These are phyloP conservation scores for Microsporum audouinii DNA, from an alignment of 2,329 filamentous ascomycete genomes.

Conservation along the genomic window DNA sequence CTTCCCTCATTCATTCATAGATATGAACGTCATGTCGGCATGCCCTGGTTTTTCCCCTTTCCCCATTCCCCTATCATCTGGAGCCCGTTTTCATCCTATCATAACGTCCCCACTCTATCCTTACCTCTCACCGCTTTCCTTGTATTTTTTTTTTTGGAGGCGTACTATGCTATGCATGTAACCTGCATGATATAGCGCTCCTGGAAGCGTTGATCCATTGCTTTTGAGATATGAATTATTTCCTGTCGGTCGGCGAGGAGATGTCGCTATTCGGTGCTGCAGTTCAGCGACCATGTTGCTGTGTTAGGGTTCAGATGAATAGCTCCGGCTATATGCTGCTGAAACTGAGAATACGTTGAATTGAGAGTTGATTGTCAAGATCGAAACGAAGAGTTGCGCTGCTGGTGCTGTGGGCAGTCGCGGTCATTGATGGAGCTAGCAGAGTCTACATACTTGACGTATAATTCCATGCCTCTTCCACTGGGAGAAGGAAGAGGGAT, in stretches of 20 bases:
- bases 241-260: background rate
- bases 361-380: background rate
- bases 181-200: background rate
- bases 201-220: background rate
- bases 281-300: background rate
- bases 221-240: background rate
- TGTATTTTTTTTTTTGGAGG: background rate
- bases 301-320: background rate
- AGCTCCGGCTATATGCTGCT: background rate
- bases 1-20: background rate
- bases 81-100: background rate
- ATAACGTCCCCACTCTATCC: slow-evolving; percentile 1
- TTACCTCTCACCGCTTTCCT: background rate
- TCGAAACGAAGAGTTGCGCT: background rate
- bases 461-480: background rate
- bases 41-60: background rate
- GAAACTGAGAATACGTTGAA: background rate
- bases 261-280: background rate
- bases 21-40: background rate
- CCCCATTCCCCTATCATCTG: background rate
- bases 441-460: background rate
- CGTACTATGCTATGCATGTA: background rate
- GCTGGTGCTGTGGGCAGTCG: background rate
- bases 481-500: background rate
- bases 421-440: background rate